A percentile compares a stretch with the other conserved stretches of the same genome.
Evolutionary conservation across 768 basidiomycete species (phyloP).

Genomic region (Boletus edulis): DNA sequence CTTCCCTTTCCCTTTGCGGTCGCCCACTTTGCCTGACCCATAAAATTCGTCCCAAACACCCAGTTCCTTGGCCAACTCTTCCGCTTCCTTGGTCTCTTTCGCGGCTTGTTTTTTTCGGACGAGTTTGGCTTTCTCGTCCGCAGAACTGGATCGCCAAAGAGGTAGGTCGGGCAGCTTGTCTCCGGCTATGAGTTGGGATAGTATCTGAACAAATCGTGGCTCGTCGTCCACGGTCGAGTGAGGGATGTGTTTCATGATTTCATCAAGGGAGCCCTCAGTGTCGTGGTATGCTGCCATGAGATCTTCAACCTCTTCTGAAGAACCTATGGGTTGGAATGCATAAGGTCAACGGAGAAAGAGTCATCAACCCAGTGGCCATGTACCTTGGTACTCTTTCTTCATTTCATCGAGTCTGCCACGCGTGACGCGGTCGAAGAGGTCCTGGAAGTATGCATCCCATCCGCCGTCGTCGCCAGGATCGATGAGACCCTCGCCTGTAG

Average conservation of each 20-base stretch:
- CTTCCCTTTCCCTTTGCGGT: constrained; percentile 55
- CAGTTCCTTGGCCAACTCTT: constrained; percentile 77
- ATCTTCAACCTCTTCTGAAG: constrained; percentile 80
- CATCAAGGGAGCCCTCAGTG: constrained; percentile 71
- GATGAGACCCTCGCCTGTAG: constrained; percentile 75
- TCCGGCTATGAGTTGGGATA: constrained; percentile 65
- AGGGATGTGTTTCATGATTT: constrained; percentile 83
- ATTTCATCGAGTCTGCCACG: constrained; percentile 86
- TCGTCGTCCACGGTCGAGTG: constrained; percentile 87
- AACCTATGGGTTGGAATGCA: constrained; percentile 49
- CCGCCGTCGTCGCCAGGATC: constrained; percentile 71
- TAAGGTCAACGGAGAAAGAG: not conserved
- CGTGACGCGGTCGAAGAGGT: constrained; percentile 84
- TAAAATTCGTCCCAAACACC: constrained; percentile 96
- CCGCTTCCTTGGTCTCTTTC: constrained; percentile 84
- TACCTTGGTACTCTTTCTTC: constrained; percentile 91
- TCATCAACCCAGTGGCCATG: not conserved
- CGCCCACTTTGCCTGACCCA: constrained; percentile 66
- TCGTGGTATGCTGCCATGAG: constrained; percentile 69
- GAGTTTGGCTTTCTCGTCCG: constrained; percentile 77
- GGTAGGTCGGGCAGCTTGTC: constrained; percentile 54
- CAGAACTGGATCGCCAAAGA: constrained; percentile 67
- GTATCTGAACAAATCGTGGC: constrained; percentile 67
- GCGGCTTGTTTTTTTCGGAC: constrained; percentile 70
- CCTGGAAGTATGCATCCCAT: constrained; percentile 96